Conservation (phyloP, 2,329 filamentous ascomycete species). For the Leptographium radiaticola region DNA sequence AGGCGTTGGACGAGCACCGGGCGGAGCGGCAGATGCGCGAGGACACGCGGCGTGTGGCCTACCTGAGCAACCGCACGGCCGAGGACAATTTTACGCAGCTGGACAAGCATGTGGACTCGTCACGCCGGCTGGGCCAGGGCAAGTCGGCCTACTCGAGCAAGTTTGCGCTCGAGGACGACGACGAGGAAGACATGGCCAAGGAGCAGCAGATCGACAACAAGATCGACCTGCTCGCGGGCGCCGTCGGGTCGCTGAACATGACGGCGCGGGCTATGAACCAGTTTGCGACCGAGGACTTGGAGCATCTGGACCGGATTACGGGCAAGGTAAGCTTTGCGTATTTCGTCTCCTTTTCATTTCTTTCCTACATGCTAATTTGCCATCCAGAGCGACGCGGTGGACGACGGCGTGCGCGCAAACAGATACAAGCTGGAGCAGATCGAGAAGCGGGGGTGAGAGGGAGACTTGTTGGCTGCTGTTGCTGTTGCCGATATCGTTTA, state of each 20-base stretch:
- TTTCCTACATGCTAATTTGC: not conserved
- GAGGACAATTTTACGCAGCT: conserved; percentile 38
- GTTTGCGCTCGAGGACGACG: conserved; percentile 13
- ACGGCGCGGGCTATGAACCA: conserved; percentile 8
- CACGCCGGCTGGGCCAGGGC: conserved; percentile 33
- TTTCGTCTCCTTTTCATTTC: not conserved
- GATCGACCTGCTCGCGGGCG: conserved; percentile 53
- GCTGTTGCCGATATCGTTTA: not conserved
- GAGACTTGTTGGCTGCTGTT: not conserved
- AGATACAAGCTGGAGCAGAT: conserved; percentile 41
- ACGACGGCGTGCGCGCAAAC: conserved; percentile 54
- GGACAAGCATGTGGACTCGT: conserved; percentile 47
- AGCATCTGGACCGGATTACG: conserved; percentile 60
- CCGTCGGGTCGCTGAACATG: conserved; percentile 58
- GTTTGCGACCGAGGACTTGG: conserved; percentile 58
- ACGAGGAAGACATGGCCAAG: conserved; percentile 12
- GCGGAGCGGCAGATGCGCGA: conserved; percentile 53
- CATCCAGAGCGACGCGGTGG: conserved; percentile 62
- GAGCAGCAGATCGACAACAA: conserved; percentile 40
- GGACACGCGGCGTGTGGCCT: conserved; percentile 27
- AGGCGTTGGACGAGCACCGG: conserved; percentile 56
- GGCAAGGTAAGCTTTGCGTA: conserved; percentile 46
- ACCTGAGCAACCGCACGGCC: conserved; percentile 26
- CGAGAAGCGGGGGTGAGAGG: not conserved
- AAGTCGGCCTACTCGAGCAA: conserved; percentile 16